Evolutionary conservation across 2,329 filamentous ascomycete genomes (phyloP).

Genomic region (Raffaelea albimanens): DNA sequence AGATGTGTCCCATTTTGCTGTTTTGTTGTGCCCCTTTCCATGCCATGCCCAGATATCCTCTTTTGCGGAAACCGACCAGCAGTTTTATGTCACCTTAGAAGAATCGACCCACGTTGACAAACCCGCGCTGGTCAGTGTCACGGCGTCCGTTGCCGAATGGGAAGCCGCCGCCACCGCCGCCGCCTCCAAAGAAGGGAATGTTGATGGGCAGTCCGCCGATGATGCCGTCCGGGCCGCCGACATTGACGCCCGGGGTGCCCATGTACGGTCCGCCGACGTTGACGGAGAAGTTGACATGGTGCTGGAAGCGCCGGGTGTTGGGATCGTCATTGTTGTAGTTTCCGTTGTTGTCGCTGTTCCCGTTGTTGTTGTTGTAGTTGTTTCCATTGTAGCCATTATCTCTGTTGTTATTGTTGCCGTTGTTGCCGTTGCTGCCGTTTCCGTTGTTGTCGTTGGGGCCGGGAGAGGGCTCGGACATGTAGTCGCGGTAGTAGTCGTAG

Average conservation of each 20-base stretch:
- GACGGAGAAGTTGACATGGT: conserved; percentile 6
- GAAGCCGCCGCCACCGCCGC: conserved; percentile 4
- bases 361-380: background rate
- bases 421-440: background rate
- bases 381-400: background rate
- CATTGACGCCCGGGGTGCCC: conserved; percentile 2
- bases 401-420: background rate
- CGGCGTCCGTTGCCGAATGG: conserved; percentile 1
- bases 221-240: background rate
- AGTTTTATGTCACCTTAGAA: background rate
- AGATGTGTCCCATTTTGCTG: too few species aligned
- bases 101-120: conserved; percentile 6
- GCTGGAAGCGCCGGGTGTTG: background rate
- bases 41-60: too few species aligned
- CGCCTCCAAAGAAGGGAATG: conserved; percentile 4
- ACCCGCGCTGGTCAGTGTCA: background rate
- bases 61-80: too few species aligned
- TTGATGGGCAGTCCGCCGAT: background rate
- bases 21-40: too few species aligned
- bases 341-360: background rate
- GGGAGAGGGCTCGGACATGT: conserved; percentile 6
- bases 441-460: background rate
- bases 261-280: conserved; percentile 1
- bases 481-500: conserved; percentile 9
- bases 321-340: background rate